Evolutionary conservation across 345 rosid species (phyloP).

Genomic region (Lepidium sativum): DNA sequence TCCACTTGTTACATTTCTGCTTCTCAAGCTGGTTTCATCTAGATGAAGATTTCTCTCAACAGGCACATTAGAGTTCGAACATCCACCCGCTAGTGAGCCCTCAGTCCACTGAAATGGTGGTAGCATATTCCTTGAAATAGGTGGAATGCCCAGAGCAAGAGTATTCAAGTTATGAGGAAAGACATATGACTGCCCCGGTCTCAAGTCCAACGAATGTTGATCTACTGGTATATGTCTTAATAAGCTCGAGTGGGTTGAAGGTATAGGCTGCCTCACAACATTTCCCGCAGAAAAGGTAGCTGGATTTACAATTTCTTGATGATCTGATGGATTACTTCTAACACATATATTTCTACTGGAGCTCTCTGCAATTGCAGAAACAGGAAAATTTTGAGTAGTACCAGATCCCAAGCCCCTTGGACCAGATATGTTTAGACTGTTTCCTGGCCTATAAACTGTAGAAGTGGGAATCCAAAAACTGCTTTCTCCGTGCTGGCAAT

Average conservation of each 20-base stretch:
- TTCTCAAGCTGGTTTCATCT: conserved; percentile 45
- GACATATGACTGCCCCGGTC: conserved; percentile 29
- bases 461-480: conserved; percentile 42
- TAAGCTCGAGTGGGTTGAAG: conserved; percentile 34
- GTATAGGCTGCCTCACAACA: conserved; percentile 33
- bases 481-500: conserved; percentile 47
- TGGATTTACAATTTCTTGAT: conserved; percentile 37
- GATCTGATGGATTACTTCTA: conserved; percentile 50
- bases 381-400: conserved; percentile 29
- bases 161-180: conserved; percentile 31
- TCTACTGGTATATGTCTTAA: conserved; percentile 40
- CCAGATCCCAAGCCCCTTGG: conserved; percentile 37
- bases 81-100: conserved; percentile 39
- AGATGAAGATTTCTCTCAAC: conserved; percentile 34
- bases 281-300: conserved; percentile 43
- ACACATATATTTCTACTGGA: conserved; percentile 47
- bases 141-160: conserved; percentile 35
- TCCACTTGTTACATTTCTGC: conserved; percentile 25
- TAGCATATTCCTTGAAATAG: conserved; percentile 38
- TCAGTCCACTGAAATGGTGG: conserved; percentile 49
- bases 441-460: conserved; percentile 28
- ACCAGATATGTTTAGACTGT: conserved; percentile 34
- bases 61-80: conserved; percentile 33
- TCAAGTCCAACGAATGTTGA: conserved; percentile 36
- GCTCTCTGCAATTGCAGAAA: conserved; percentile 36